phyloP scores from a whole-genome alignment of 2,329 filamentous ascomycete species.

The Aspergillus amoenus region DNA sequence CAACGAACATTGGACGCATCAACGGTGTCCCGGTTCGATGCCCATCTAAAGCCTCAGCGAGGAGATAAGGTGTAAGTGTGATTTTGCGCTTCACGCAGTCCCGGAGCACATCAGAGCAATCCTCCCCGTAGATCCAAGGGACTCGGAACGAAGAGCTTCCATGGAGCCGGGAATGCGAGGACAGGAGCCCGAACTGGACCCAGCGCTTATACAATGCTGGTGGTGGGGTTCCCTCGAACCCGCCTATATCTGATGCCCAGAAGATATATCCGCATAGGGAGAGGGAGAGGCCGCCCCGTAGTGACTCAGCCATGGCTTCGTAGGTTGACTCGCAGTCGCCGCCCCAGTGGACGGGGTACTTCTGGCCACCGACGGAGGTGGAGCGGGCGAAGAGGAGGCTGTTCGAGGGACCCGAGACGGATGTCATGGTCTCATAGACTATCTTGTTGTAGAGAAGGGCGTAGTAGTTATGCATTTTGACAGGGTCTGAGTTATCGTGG shows the following conservation, averaged over 20 bases:
- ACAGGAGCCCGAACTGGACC: conserved; percentile 73
- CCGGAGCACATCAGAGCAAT: conserved; percentile 59
- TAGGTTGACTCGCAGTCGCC: conserved; percentile 74
- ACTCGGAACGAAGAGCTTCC: conserved; percentile 70
- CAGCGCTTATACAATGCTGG: conserved; percentile 74
- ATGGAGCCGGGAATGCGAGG: conserved; percentile 68
- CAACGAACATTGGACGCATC: conserved; percentile 65
- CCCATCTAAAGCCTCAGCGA: conserved; percentile 52
- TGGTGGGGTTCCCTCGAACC: conserved; percentile 67
- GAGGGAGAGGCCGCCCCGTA: conserved; percentile 64
- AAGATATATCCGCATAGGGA: conserved; percentile 65
- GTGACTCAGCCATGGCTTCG: conserved; percentile 69
- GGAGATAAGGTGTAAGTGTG: conserved; percentile 59
- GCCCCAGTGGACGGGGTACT: conserved; percentile 70
- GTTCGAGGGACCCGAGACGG: conserved; percentile 50
- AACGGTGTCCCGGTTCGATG: conserved; percentile 58
- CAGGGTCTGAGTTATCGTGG: conserved; percentile 61
- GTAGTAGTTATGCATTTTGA: conserved; percentile 75
- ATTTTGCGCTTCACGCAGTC: conserved; percentile 56
- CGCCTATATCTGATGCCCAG: conserved; percentile 71
- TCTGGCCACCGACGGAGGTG: conserved; percentile 66
- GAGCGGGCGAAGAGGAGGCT: conserved; percentile 68
- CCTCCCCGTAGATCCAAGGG: conserved; percentile 70
- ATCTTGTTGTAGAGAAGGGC: conserved; percentile 70
- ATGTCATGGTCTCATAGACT: conserved; percentile 65